A percentile compares a stretch with the other conserved stretches of the same genome.
Conservation (phyloP, 2,329 filamentous ascomycete species). For the Lachnellula arida region DNA sequence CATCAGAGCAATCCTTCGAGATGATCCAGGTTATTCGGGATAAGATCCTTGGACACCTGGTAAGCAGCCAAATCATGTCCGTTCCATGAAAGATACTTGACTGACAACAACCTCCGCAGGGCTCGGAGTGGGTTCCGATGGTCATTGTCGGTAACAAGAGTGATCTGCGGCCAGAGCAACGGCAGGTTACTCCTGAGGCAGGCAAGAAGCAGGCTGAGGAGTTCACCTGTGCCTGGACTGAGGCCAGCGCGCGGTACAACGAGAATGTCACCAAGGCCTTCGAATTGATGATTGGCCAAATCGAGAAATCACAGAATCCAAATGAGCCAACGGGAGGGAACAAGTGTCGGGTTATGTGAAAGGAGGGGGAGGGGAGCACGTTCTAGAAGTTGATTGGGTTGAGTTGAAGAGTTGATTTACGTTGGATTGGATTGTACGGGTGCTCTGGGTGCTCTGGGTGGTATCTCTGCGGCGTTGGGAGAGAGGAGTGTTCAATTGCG, state of each 20-base stretch:
- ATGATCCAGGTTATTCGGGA: conserved; percentile 96
- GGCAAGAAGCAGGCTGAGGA: conserved; percentile 80
- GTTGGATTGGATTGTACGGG: not conserved
- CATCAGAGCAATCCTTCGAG: conserved; percentile 89
- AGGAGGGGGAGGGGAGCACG: not conserved
- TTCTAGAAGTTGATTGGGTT: not conserved
- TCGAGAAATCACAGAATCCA: conserved; percentile 91
- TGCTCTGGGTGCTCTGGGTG: too few species aligned
- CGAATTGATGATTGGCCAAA: conserved; percentile 88
- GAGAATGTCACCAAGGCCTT: conserved; percentile 92
- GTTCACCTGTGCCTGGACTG: conserved; percentile 89
- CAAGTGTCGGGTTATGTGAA: conserved; percentile 83
- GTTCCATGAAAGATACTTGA: not conserved
- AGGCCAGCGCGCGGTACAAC: conserved; percentile 90
- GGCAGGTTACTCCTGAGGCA: conserved; percentile 82
- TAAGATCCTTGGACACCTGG: conserved; percentile 94
- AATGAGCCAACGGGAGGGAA: conserved; percentile 73
- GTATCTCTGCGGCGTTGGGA: conserved; percentile 2
- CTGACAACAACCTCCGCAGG: conserved; percentile 45
- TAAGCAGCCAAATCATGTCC: conserved; percentile 42
- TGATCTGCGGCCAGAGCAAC: conserved; percentile 86
- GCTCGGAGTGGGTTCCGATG: conserved; percentile 86
- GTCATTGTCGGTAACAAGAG: conserved; percentile 97
- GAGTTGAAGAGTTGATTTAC: not conserved
- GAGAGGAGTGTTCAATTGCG: not conserved